Conservation (phyloP, 2,329 filamentous ascomycete species). For the Colletotrichum higginsianum region DNA sequence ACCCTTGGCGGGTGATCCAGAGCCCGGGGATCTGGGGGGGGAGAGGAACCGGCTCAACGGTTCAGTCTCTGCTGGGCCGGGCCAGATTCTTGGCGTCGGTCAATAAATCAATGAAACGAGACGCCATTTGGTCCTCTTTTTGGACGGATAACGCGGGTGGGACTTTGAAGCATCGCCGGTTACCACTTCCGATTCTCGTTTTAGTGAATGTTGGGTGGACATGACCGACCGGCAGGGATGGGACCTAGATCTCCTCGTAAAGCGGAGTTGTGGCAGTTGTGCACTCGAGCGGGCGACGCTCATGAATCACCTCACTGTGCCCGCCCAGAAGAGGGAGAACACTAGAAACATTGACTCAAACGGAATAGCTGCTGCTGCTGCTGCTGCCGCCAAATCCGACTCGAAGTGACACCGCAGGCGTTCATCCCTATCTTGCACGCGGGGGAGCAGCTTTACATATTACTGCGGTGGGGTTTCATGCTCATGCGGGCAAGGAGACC, state of each 20-base stretch:
- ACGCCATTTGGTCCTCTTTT: not conserved
- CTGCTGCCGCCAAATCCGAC: slow-evolving; percentile 4
- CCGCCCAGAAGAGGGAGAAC: too few species aligned
- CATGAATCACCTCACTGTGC: too few species aligned
- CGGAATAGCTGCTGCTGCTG: not conserved
- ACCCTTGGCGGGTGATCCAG: slow-evolving; percentile 12
- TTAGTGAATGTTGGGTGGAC: not conserved
- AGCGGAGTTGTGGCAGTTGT: not conserved
- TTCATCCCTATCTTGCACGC: slow-evolving; percentile 26
- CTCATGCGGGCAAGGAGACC: slow-evolving; percentile 7
- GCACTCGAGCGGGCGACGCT: not conserved
- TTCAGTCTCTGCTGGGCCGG: slow-evolving; percentile 13
- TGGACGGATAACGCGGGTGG: not conserved
- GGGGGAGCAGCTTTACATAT: slow-evolving; percentile 21
- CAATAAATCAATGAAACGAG: not conserved
- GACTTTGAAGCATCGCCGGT: not conserved
- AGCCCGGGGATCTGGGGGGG: slow-evolving; percentile 28
- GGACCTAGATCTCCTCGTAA: not conserved
- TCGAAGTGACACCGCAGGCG: slow-evolving; percentile 17
- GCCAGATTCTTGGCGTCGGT: not conserved
- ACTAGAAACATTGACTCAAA: not conserved
- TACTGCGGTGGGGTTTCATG: slow-evolving; percentile 2
- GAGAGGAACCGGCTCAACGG: too few species aligned
- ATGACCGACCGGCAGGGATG: not conserved
- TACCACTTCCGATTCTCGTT: not conserved